Evolutionary conservation across 495 filamentous ascomycete species (phyloP), one percentile per base, ranked within the genome.

Genomic region (Coniosporium apollinis): DNA sequence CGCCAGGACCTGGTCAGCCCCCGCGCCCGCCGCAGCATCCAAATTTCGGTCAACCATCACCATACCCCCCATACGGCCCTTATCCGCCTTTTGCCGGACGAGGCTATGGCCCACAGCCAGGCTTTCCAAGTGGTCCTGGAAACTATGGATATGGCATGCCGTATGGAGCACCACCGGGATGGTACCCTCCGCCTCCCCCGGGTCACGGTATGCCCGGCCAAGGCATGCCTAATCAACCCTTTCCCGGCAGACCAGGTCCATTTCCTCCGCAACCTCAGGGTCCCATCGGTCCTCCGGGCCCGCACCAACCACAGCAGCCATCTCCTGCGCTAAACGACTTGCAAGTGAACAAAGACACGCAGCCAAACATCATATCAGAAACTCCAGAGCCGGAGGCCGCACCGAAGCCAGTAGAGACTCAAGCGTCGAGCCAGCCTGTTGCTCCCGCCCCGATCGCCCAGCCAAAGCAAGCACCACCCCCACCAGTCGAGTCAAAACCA

Each of bases 111-210:
- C 69, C 65, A 45, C 72, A 67, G 50, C n/a, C n/a, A n/a, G 73
- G 67, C 16, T 80, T 74, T 49, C 74, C 70, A 29, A 70, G 71
- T 25, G 65, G 63, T 38, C 69, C 69, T 36, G 52, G 55, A 30
- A 51, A 46, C 1, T 49, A 50, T 22, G 67, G 66, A 6, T 76
- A 69, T 42, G 67, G 66, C 25, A 67, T 70, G 59, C 70, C 67
- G 19, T 73, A 74, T 49, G 74, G 74, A 34, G 64, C 69, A 30
- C 79, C 72, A 8, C 74, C 69, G 14, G 77, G 73, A 30, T 92
- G 83, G 83, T 84, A 72, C 55, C 76, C 74, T 49, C 78, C 69
- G 17, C 30, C n/a, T n/a, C n/a, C n/a, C n/a, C 44, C 44, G 21
- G 39, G 43, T 2, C 43, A 47, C 33, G 44, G 44, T 18, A 47